Percentiles rank a stretch among this genome's conserved stretches.
These are phyloP conservation scores for Dioszegia hungarica DNA, from an alignment of 768 basidiomycete species.

Conservation along the genomic window DNA sequence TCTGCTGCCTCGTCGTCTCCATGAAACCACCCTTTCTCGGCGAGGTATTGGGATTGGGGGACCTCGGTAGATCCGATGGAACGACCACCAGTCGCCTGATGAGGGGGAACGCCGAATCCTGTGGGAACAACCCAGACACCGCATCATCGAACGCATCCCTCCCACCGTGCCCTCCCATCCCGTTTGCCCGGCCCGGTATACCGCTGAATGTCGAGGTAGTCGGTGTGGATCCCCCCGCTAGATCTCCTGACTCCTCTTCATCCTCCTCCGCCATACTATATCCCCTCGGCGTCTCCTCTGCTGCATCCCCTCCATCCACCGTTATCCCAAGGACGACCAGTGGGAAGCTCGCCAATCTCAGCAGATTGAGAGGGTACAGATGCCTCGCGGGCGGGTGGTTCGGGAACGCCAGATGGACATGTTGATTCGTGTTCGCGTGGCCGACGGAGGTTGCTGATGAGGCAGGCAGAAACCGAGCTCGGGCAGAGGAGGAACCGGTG, in stretches of 20 bases:
- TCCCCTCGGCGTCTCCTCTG: constrained; percentile 51
- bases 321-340: constrained; percentile 79
- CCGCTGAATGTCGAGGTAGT: constrained; percentile 14
- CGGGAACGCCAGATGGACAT: constrained; percentile 73
- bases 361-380: constrained; percentile 63
- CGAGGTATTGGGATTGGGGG: constrained; percentile 35
- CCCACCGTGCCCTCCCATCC: constrained; percentile 44
- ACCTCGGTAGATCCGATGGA: constrained; percentile 14
- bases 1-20: not conserved
- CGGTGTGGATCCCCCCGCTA: constrained; percentile 20
- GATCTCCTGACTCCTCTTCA: constrained; percentile 22
- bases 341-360: constrained; percentile 65
- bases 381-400: constrained; percentile 69
- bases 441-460: constrained; percentile 53
- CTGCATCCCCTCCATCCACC: constrained; percentile 55
- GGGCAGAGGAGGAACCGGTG: constrained; percentile 1
- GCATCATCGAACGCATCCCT: constrained; percentile 63
- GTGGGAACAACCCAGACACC: constrained; percentile 64
- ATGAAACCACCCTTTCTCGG: constrained; percentile 43
- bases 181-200: not conserved
- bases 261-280: constrained; percentile 21
- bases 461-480: constrained; percentile 74
- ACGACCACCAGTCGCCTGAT: constrained; percentile 53
- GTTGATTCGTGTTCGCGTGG: constrained; percentile 58
- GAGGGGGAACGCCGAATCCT: constrained; percentile 66